Percentiles rank a stretch among this genome's conserved stretches.
Conservation (phyloP, 768 basidiomycete species). For the Trametes cingulata region DNA sequence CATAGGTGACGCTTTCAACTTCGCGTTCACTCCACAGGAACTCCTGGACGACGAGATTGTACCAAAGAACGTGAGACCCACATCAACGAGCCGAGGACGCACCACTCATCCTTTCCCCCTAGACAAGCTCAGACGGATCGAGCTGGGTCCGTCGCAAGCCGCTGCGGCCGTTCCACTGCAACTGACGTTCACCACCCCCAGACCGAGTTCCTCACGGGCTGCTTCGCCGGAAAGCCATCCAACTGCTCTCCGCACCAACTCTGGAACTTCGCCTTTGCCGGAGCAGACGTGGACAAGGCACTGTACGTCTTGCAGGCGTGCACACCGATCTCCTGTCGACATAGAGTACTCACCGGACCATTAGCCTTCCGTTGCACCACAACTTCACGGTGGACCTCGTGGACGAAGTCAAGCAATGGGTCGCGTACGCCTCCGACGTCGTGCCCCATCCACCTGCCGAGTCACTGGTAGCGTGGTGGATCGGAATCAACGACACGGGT, state of each 20-base stretch:
- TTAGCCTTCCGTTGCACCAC: slow-evolving; percentile 49
- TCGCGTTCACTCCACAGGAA: slow-evolving; percentile 44
- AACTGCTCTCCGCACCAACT: slow-evolving; percentile 44
- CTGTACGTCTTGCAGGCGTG: slow-evolving; percentile 7
- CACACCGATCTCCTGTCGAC: neutral
- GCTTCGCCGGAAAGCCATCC: slow-evolving; percentile 45
- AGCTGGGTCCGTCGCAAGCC: slow-evolving; percentile 45
- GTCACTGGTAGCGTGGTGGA: slow-evolving; percentile 58
- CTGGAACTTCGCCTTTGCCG: slow-evolving; percentile 60
- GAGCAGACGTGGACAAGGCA: slow-evolving; percentile 27
- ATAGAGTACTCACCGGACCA: neutral
- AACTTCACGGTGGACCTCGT: slow-evolving; percentile 48
- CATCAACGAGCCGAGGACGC: neutral
- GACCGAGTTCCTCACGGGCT: slow-evolving; percentile 57
- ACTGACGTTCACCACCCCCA: slow-evolving; percentile 21
- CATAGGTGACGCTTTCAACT: slow-evolving; percentile 47
- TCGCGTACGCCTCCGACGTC: slow-evolving; percentile 42
- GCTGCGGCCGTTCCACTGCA: neutral
- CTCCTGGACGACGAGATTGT: slow-evolving; percentile 47
- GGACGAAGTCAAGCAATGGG: slow-evolving; percentile 53
- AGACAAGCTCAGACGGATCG: slow-evolving; percentile 57
- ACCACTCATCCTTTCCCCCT: neutral
- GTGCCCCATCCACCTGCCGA: slow-evolving; percentile 44
- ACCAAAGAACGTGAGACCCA: slow-evolving; percentile 40
- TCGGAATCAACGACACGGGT: slow-evolving; percentile 60